Evolutionary conservation across 768 basidiomycete species (phyloP).

Genomic region (Amanita rimosa): DNA sequence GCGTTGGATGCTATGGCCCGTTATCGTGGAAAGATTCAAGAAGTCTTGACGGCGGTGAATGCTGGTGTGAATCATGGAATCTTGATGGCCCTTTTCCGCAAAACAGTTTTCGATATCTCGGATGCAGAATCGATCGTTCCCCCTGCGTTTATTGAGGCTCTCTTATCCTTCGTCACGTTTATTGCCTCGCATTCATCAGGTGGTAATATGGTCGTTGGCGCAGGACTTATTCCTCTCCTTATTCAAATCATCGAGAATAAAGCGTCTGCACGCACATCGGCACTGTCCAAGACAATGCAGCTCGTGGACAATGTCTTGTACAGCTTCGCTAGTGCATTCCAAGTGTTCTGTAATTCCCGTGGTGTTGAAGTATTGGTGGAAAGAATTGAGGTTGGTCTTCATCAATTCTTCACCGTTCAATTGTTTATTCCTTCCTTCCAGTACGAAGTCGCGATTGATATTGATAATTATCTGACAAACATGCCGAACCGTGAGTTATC

Average conservation of each 20-base stretch:
- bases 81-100: slow-evolving; percentile 79
- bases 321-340: slow-evolving; percentile 79
- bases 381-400: slow-evolving; percentile 64
- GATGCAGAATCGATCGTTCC: slow-evolving; percentile 54
- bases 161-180: slow-evolving; percentile 80
- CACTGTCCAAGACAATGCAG: slow-evolving; percentile 85
- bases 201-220: slow-evolving; percentile 90
- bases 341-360: slow-evolving; percentile 71
- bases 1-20: slow-evolving; percentile 87
- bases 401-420: neutral
- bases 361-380: slow-evolving; percentile 82
- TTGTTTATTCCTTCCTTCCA: slow-evolving; percentile 15
- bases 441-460: slow-evolving; percentile 59
- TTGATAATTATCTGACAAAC: slow-evolving; percentile 38
- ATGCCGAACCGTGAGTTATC: slow-evolving; percentile 9
- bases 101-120: slow-evolving; percentile 64
- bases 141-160: slow-evolving; percentile 71
- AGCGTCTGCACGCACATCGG: slow-evolving; percentile 52
- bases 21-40: slow-evolving; percentile 73
- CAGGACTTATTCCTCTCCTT: slow-evolving; percentile 81
- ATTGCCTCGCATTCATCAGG: slow-evolving; percentile 78
- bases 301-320: slow-evolving; percentile 89
- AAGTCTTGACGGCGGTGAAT: slow-evolving; percentile 84
- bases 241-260: slow-evolving; percentile 83
- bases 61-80: slow-evolving; percentile 95